These are phyloP conservation scores for Citrus maxima DNA, from an alignment of 345 rosid genomes.

Conservation along the genomic window DNA sequence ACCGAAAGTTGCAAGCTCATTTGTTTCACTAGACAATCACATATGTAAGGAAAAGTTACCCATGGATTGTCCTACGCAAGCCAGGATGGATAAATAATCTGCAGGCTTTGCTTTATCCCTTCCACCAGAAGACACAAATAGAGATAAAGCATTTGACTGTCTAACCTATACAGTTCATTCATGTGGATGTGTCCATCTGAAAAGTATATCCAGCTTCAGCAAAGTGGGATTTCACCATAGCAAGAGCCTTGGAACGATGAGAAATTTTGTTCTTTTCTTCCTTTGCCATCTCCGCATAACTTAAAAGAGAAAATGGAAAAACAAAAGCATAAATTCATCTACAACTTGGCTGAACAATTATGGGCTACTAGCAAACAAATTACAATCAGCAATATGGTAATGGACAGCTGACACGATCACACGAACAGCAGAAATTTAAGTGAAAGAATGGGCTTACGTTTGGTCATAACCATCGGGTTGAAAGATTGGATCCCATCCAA, in stretches of 20 bases:
- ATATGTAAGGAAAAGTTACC: neutral
- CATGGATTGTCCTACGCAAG: neutral
- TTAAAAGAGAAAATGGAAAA: constrained; percentile 21
- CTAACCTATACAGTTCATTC: constrained; percentile 8
- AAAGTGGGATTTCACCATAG: constrained; percentile 64
- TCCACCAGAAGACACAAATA: neutral
- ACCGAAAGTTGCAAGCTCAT: neutral
- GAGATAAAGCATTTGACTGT: neutral
- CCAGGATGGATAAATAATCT: neutral
- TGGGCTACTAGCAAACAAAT: neutral
- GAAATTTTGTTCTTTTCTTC: constrained; percentile 94
- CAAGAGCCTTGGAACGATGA: constrained; percentile 81
- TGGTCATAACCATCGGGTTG: constrained; percentile 83
- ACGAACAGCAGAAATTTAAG: neutral
- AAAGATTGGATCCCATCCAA: constrained; percentile 98
- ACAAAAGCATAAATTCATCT: constrained; percentile 5
- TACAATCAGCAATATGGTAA: neutral
- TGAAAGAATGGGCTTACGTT: constrained; percentile 42
- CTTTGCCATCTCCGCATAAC: constrained; percentile 88
- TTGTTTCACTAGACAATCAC: neutral
- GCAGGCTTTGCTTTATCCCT: neutral
- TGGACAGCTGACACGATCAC: neutral
- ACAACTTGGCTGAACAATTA: neutral
- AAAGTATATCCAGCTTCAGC: constrained; percentile 63
- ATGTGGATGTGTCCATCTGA: constrained; percentile 27